A percentile compares a stretch with the other conserved stretches of the same genome.
These are phyloP conservation scores for Sphaerulina vaccinii DNA, from an alignment of 2,329 filamentous ascomycete genomes.

Conservation along the genomic window DNA sequence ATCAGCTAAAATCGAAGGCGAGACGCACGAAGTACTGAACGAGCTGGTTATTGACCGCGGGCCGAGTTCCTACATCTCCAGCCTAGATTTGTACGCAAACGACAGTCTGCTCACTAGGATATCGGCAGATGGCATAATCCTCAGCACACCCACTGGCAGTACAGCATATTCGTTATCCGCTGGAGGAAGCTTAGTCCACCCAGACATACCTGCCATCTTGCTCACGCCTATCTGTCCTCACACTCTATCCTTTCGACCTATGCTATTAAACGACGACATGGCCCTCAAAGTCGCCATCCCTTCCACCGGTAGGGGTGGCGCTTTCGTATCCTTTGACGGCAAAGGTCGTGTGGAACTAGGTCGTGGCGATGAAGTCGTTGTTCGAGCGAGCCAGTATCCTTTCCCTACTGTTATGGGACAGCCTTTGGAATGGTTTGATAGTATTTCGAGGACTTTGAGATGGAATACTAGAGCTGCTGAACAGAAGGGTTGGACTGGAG, in stretches of 20 bases:
- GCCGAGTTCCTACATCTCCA: constrained; percentile 93
- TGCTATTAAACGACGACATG: constrained; percentile 95
- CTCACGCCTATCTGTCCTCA: constrained; percentile 97
- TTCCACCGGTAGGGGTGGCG: constrained; percentile 79
- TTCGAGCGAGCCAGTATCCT: constrained; percentile 92
- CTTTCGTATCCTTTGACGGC: constrained; percentile 96
- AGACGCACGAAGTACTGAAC: constrained; percentile 97
- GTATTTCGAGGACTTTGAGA: constrained; percentile 82
- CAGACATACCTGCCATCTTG: constrained; percentile 93
- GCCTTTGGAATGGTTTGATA: constrained; percentile 94
- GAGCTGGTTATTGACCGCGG: constrained; percentile 98
- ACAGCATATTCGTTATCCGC: constrained; percentile 96
- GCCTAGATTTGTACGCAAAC: constrained; percentile 93
- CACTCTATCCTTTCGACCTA: constrained; percentile 92
- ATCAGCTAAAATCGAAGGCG: constrained; percentile 73
- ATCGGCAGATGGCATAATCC: constrained; percentile 95
- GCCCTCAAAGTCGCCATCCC: constrained; percentile 87
- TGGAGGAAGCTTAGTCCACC: constrained; percentile 91
- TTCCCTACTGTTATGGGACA: constrained; percentile 94
- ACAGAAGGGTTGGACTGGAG: constrained; percentile 75
- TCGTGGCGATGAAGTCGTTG: constrained; percentile 92
- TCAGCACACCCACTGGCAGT: constrained; percentile 85
- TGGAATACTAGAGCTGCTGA: constrained; percentile 94
- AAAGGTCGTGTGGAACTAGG: constrained; percentile 92
- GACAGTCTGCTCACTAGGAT: constrained; percentile 93